phyloP scores from a whole-genome alignment of 2,329 filamentous ascomycete species.

The Diaporthe aspalathi region DNA sequence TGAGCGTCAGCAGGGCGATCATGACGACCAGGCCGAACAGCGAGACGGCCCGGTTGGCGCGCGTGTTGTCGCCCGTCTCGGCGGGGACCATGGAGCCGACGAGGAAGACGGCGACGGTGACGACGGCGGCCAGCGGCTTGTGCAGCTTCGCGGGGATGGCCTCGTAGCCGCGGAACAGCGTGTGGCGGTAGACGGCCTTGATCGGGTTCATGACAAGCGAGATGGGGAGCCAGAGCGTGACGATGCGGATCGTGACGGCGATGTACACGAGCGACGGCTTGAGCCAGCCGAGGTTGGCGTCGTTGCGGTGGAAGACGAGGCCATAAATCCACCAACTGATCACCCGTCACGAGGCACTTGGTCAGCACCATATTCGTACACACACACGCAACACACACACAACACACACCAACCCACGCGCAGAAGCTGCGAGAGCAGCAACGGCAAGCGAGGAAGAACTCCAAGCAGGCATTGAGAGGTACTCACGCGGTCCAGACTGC shows the following conservation, averaged over 20 bases:
- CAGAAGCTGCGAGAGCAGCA: constrained; percentile 37
- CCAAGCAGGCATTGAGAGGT: constrained; percentile 20
- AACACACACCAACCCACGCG: constrained; percentile 4
- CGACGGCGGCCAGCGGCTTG: constrained; percentile 69
- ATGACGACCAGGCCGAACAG: constrained; percentile 82
- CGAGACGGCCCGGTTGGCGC: constrained; percentile 82
- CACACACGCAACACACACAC: not conserved
- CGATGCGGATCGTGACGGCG: constrained; percentile 75
- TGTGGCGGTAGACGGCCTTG: constrained; percentile 74
- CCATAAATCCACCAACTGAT: constrained; percentile 81
- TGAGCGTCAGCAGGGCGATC: constrained; percentile 73
- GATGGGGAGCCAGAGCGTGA: constrained; percentile 80
- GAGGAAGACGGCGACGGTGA: constrained; percentile 79
- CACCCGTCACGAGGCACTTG: constrained; percentile 39
- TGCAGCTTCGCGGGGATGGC: constrained; percentile 75
- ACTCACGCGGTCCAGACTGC: constrained; percentile 51
- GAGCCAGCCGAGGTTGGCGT: constrained; percentile 78
- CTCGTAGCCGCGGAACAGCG: constrained; percentile 67
- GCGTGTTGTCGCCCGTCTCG: constrained; percentile 80
- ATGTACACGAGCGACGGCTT: constrained; percentile 87
- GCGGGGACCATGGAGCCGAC: constrained; percentile 80
- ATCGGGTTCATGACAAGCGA: constrained; percentile 74
- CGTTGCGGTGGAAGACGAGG: constrained; percentile 76
- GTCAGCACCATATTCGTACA: constrained; percentile 34
- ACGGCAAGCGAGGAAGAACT: constrained; percentile 28